Conservation (phyloP, 2,329 filamentous ascomycete genomes). For the Aspergillus hiratsukae region DNA sequence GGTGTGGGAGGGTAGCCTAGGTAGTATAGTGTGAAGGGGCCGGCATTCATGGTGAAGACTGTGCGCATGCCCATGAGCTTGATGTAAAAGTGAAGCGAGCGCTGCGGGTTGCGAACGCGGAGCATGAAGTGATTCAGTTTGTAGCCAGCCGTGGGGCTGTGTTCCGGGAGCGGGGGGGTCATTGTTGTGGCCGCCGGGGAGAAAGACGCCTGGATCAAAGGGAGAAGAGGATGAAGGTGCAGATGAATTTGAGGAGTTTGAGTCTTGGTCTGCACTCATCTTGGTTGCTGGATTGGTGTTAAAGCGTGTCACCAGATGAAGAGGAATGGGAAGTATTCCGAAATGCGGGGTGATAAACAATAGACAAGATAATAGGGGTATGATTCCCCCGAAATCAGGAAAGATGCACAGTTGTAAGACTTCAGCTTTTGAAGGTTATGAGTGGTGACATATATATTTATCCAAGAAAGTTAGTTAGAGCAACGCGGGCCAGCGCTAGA, state of each 20-base stretch:
- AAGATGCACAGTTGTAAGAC: background rate
- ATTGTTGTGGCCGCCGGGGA: constrained; percentile 27
- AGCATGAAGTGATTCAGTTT: constrained; percentile 39
- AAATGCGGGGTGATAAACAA: background rate
- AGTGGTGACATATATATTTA: background rate
- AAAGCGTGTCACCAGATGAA: background rate
- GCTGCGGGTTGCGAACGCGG: constrained; percentile 31
- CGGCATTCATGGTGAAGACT: constrained; percentile 37
- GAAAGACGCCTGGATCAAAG: constrained; percentile 26
- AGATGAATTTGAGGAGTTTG: background rate
- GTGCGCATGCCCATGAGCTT: constrained; percentile 38
- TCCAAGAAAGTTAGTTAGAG: background rate
- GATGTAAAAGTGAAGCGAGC: constrained; percentile 36
- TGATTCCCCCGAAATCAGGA: background rate
- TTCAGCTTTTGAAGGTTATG: background rate
- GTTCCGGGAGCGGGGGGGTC: constrained; percentile 24
- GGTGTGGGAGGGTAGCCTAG: constrained; percentile 33
- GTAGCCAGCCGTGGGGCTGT: constrained; percentile 27
- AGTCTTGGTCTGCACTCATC: background rate
- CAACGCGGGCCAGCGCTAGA: background rate
- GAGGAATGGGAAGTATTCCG: background rate
- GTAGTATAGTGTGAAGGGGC: constrained; percentile 40
- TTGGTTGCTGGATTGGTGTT: background rate
- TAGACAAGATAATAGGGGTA: background rate
- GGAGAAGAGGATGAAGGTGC: constrained; percentile 2